Conservation (phyloP, 257 asterid genomes). For the Thymus mandschuricus region DNA sequence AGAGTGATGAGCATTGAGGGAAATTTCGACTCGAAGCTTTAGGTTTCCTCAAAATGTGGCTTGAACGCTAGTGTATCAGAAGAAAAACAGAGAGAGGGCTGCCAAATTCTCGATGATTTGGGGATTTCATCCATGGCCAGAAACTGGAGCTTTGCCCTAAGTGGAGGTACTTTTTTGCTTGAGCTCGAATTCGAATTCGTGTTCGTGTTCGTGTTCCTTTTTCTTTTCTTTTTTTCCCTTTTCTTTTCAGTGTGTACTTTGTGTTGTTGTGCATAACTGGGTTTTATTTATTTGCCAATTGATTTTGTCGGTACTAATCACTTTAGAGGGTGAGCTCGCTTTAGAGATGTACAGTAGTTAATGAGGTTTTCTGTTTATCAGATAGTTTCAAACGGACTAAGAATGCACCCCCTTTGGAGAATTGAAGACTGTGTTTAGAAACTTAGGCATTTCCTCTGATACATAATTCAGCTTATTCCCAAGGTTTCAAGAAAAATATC, state of each 20-base stretch:
- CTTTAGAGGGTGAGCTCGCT: no score
- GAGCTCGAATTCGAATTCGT: no score
- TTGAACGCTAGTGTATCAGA: constrained; percentile 66
- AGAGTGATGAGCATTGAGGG: constrained; percentile 70
- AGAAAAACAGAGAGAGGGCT: constrained; percentile 71
- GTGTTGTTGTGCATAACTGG: no score
- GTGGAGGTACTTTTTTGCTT: constrained; percentile 34
- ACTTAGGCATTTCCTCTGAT: no score
- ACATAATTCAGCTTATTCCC: no score
- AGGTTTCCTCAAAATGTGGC: constrained; percentile 90
- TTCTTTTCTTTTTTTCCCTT: background rate
- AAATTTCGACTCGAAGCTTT: constrained; percentile 70
- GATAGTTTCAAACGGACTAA: background rate
- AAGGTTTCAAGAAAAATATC: no score
- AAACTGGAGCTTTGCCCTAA: constrained; percentile 45
- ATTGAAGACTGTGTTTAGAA: background rate
- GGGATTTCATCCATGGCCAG: constrained; percentile 67
- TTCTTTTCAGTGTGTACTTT: background rate
- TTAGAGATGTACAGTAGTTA: background rate
- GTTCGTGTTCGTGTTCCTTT: constrained; percentile 33
- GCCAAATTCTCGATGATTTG: constrained; percentile 59
- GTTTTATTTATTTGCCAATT: background rate
- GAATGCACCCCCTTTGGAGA: background rate
- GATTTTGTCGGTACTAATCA: background rate
- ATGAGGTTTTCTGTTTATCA: background rate